These are phyloP conservation scores for Syzygium jambos DNA, from an alignment of 345 rosid genomes.

Conservation along the genomic window DNA sequence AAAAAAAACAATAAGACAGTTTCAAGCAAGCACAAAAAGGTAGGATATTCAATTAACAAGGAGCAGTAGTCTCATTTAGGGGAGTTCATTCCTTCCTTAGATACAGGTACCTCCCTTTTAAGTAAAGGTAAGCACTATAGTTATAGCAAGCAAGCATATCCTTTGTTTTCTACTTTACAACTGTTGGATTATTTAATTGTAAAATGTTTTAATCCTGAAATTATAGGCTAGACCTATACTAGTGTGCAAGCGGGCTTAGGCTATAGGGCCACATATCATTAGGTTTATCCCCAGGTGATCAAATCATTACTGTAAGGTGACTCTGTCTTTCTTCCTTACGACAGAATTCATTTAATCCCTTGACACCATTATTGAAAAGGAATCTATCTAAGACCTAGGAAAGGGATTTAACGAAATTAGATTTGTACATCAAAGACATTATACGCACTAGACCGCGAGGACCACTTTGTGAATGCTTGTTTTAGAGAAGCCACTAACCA, in stretches of 20 bases:
- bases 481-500: background rate
- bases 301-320: background rate
- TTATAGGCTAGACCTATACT: background rate
- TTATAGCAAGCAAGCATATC: background rate
- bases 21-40: background rate
- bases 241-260: background rate
- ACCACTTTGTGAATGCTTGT: background rate
- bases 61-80: background rate
- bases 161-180: background rate
- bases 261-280: background rate
- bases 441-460: background rate
- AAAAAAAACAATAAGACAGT: too few relatives aligned
- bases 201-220: background rate
- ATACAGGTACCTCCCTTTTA: background rate
- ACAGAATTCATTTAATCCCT: background rate
- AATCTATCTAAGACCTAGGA: background rate
- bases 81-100: background rate
- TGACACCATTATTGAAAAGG: background rate
- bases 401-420: background rate
- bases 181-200: background rate
- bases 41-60: background rate
- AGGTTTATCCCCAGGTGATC: background rate
- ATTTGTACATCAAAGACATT: background rate
- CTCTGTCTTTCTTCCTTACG: accelerated
- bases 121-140: background rate